phyloP scores from a whole-genome alignment of 2,329 filamentous ascomycete genomes.

The Exophiala sideris region DNA sequence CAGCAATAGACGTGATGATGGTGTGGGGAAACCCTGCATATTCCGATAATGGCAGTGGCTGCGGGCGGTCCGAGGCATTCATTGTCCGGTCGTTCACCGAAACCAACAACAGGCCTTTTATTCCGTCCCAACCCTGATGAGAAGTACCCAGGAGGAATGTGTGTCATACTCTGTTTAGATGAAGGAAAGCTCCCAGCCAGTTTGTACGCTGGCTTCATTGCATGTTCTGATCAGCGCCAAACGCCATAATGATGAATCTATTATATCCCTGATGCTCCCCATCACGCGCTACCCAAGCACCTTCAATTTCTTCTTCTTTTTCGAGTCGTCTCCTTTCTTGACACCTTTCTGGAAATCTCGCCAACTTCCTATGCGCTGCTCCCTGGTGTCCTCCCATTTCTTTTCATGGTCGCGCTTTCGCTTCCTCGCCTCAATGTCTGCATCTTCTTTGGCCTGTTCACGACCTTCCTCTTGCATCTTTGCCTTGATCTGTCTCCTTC shows the following conservation, averaged over 20 bases:
- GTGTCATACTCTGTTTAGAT: too few species aligned
- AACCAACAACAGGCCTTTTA: too few species aligned
- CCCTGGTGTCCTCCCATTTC: slow-evolving; percentile 90
- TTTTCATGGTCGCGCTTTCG: slow-evolving; percentile 88
- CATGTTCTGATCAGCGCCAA: too few species aligned
- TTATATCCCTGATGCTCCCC: not conserved
- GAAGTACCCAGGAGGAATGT: too few species aligned
- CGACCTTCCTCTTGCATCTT: slow-evolving; percentile 96
- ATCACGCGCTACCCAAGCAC: slow-evolving; percentile 32
- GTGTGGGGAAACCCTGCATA: too few species aligned
- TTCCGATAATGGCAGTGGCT: too few species aligned
- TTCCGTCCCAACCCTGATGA: too few species aligned
- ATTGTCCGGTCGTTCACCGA: too few species aligned
- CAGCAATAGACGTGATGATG: not conserved
- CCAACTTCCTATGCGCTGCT: slow-evolving; percentile 91
- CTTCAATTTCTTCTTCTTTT: slow-evolving; percentile 59
- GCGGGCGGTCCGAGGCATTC: too few species aligned
- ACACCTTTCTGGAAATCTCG: slow-evolving; percentile 76
- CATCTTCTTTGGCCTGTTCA: slow-evolving; percentile 79
- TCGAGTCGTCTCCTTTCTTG: slow-evolving; percentile 62
- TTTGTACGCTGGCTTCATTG: too few species aligned
- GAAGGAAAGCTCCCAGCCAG: too few species aligned
- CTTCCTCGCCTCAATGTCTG: slow-evolving; percentile 76
- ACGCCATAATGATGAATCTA: too few species aligned
- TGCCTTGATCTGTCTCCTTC: slow-evolving; percentile 81